Base-by-base conservation (phyloP, 345 rosid genomes). In the Populus tremula region DNA sequence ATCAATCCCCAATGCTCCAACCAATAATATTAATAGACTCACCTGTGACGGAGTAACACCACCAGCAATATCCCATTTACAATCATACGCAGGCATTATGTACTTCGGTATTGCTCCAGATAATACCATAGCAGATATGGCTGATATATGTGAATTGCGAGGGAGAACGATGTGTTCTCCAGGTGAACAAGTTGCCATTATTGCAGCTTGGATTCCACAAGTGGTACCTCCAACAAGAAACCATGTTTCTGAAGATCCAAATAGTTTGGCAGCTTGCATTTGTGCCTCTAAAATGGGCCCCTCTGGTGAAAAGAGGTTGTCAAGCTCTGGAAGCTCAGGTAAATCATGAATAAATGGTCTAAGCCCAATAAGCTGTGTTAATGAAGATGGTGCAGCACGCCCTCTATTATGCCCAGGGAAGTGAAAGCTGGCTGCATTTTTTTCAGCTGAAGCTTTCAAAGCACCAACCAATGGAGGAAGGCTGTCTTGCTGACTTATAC, bases 331-430 rank as follows among this genome's bases (percentile, higher is more conserved):
- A 73, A 90, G 90, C 77, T 86, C 90, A 41, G 93, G 89, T 62
- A 90, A 86, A 72, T 90, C 93, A 74, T 90, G 83, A 76, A 74
- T 39, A 77, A 87, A 90, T 12, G 91, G 88, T 45, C 78, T 63
- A n/a, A 72, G 50, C 54, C 93, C 93, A 67, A 90, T 88, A 21
- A 90, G 84, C 45, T 80, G 79, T 33, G 83, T 75, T 43, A 88
- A 78, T 4, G 89, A 87, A 63, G 87, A 70, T 33, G 93, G 93
- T 14, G 90, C 89, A 6, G 90, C 93, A 29, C 70, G 83, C 1
- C 93, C 93, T 77, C 93, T 86, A 69, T 90, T 90, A 79, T 90
- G 93, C 45, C 93, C 93, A 29, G 91, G 93, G 75, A 90, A 90
- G 77, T 88, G 93, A 77, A 90, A 90, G 71, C 86, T 84, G 25